phyloP scores from a whole-genome alignment of 768 basidiomycete genomes.

The Xerocomus spinulosus region DNA sequence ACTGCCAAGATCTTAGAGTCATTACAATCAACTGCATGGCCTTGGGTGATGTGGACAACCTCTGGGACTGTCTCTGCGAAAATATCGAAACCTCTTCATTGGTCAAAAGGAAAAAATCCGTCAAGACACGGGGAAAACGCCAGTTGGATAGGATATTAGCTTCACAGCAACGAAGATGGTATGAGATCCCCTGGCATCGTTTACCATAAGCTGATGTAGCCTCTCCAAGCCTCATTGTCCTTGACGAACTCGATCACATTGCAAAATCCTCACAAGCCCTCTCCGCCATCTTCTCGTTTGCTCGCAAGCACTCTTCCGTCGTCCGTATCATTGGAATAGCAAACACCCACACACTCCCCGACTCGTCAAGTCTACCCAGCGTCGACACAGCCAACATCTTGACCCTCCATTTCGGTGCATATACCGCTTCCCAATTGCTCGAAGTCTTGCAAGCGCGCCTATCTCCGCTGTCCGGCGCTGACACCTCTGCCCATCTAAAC shows the following conservation, averaged over 20 bases:
- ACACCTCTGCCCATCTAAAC: constrained; percentile 31
- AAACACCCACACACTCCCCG: constrained; percentile 81
- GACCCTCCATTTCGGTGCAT: constrained; percentile 80
- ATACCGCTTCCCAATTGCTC: constrained; percentile 66
- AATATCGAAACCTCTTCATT: constrained; percentile 40
- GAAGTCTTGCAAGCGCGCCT: constrained; percentile 66
- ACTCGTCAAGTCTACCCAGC: constrained; percentile 40
- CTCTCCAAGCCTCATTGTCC: constrained; percentile 57
- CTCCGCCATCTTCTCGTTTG: constrained; percentile 62
- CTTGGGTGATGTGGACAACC: constrained; percentile 55
- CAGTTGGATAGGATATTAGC: constrained; percentile 43
- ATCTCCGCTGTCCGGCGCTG: constrained; percentile 41
- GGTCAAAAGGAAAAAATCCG: constrained; percentile 34
- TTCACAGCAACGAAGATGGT: constrained; percentile 53
- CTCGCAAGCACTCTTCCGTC: constrained; percentile 44
- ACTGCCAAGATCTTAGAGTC: constrained; percentile 40
- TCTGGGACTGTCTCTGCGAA: constrained; percentile 68
- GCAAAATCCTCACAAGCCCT: constrained; percentile 56
- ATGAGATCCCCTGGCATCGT: background rate
- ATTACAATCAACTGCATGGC: constrained; percentile 79
- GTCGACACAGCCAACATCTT: constrained; percentile 39
- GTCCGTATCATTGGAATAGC: constrained; percentile 81
- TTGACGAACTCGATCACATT: constrained; percentile 87
- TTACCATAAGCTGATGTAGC: constrained; percentile 19
- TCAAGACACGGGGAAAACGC: constrained; percentile 46